These are phyloP conservation scores for Exsudoporus frostii DNA, from an alignment of 768 basidiomycete species.

Conservation along the genomic window DNA sequence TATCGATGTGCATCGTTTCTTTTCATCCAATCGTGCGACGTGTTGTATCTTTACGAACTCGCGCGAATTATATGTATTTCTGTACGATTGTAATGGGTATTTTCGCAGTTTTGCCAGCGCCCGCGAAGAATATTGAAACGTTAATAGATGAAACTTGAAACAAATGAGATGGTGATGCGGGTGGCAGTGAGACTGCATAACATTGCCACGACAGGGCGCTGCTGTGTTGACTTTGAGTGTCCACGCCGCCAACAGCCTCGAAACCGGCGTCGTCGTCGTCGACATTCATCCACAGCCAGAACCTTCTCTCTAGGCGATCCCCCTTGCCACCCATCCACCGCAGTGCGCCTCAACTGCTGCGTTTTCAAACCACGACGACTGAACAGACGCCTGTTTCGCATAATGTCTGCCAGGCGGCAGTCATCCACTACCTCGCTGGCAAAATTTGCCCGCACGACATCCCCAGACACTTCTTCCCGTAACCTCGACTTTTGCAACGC, in stretches of 20 bases:
- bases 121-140: not conserved
- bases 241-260: conserved; percentile 7
- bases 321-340: not conserved
- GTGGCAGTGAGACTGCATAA: not conserved
- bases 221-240: not conserved
- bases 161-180: not conserved
- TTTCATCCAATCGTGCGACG: not conserved
- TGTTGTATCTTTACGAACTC: not conserved
- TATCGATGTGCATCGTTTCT: not conserved
- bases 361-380: conserved; percentile 12
- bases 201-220: conserved; percentile 20
- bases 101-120: not conserved
- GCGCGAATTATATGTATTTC: not conserved
- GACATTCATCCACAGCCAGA: not conserved
- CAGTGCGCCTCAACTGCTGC: conserved; percentile 21
- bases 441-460: conserved; percentile 57
- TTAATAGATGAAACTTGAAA: no score
- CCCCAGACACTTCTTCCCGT: conserved; percentile 41
- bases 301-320: not conserved
- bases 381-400: conserved; percentile 12
- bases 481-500: conserved; percentile 92
- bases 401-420: conserved; percentile 75
- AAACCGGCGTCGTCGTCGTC: not conserved
- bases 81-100: not conserved
- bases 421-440: conserved; percentile 79